Conservation (phyloP, 2,329 filamentous ascomycete genomes). For the Colletotrichum coccodes region DNA sequence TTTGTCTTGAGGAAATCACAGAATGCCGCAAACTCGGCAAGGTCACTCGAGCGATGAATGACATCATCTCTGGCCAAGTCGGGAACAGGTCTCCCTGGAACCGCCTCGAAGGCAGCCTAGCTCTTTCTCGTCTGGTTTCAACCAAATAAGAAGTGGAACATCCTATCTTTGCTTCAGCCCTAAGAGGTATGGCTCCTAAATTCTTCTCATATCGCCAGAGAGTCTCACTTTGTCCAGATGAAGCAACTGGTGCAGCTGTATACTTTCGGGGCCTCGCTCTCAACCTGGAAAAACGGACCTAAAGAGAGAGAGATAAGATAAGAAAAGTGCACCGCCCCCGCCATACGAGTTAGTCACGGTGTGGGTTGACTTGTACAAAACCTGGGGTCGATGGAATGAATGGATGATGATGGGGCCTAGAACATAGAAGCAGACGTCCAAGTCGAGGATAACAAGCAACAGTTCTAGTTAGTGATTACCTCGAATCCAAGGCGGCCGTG, state of each 20-base stretch:
- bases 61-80: background rate
- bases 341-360: background rate
- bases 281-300: too few relatives aligned
- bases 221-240: too few relatives aligned
- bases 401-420: too few relatives aligned
- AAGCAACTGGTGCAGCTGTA: too few relatives aligned
- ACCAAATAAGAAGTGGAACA: background rate
- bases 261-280: too few relatives aligned
- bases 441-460: too few relatives aligned
- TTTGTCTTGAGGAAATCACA: background rate
- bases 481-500: background rate
- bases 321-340: constrained; percentile 10
- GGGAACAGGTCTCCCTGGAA: background rate
- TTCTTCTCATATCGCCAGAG: too few relatives aligned
- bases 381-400: too few relatives aligned
- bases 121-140: too few relatives aligned
- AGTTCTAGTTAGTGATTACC: background rate
- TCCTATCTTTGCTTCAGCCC: too few relatives aligned
- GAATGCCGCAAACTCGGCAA: background rate
- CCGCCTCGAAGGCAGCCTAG: too few relatives aligned
- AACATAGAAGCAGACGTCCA: background rate
- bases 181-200: too few relatives aligned
- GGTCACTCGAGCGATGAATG: background rate
- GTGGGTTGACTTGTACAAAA: background rate
- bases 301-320: constrained; percentile 4